phyloP scores from a whole-genome alignment of 2,329 filamentous ascomycete species.

The Pseudogymnoascus sp. region DNA sequence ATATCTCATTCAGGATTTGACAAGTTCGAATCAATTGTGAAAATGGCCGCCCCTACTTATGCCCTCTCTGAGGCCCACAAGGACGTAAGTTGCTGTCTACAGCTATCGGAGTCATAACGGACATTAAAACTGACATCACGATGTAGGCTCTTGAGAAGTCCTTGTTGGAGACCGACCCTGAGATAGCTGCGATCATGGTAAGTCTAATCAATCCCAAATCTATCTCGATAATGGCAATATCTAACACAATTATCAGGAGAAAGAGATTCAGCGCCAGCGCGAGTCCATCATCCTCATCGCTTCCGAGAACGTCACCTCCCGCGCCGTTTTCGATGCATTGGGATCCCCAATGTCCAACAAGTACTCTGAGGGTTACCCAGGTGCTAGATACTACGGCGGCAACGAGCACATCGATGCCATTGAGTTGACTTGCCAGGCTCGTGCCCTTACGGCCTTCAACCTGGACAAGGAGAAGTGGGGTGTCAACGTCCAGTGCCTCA shows the following conservation, averaged over 20 bases:
- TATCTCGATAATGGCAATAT: neutral
- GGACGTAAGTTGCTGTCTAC: constrained; percentile 42
- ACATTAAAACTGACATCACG: constrained; percentile 29
- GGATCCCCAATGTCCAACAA: constrained; percentile 97
- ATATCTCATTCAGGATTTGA: neutral
- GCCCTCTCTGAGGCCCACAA: constrained; percentile 58
- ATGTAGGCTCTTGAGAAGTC: constrained; percentile 88
- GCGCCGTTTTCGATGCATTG: constrained; percentile 94
- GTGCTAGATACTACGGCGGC: constrained; percentile 96
- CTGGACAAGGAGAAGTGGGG: constrained; percentile 86
- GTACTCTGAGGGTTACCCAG: constrained; percentile 98
- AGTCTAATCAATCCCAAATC: constrained; percentile 26
- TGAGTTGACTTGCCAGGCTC: constrained; percentile 88
- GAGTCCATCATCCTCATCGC: constrained; percentile 98
- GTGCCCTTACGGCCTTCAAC: constrained; percentile 86
- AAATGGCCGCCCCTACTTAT: constrained; percentile 33
- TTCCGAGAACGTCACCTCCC: constrained; percentile 98
- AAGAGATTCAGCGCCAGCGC: constrained; percentile 91
- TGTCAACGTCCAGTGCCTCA: constrained; percentile 94
- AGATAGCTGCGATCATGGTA: constrained; percentile 97
- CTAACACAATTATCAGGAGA: constrained; percentile 48
- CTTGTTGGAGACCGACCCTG: constrained; percentile 81
- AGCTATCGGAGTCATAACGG: constrained; percentile 14
- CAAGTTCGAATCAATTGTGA: neutral
- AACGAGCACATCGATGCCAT: constrained; percentile 98